phyloP scores from a whole-genome alignment of 495 filamentous ascomycete species.

The Tetracladium setigerum region DNA sequence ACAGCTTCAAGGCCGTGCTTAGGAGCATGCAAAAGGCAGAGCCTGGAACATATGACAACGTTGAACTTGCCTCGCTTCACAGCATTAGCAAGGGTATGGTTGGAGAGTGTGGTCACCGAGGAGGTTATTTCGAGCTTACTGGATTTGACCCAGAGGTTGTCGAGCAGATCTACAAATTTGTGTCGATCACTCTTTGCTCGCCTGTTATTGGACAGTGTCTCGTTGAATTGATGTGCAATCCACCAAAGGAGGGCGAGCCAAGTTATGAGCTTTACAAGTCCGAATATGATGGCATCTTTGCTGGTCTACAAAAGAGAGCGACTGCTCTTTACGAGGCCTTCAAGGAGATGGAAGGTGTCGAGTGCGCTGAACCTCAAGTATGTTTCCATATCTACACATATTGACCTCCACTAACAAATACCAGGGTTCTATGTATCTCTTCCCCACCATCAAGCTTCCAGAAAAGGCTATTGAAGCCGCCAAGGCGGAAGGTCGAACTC shows the following conservation, averaged over 20 bases:
- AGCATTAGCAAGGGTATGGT: slow-evolving; percentile 95
- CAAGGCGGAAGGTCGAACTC: slow-evolving; percentile 57
- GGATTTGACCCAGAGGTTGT: slow-evolving; percentile 81
- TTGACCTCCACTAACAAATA: slow-evolving; percentile 2
- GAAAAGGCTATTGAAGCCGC: slow-evolving; percentile 68
- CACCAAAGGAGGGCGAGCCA: slow-evolving; percentile 71
- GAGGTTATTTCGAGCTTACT: slow-evolving; percentile 91
- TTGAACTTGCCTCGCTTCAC: slow-evolving; percentile 84
- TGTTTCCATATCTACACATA: slow-evolving; percentile 5
- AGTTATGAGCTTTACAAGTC: slow-evolving; percentile 73
- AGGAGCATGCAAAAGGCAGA: slow-evolving; percentile 71
- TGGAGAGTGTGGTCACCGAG: slow-evolving; percentile 94
- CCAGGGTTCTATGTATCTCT: slow-evolving; percentile 95
- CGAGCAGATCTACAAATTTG: slow-evolving; percentile 96
- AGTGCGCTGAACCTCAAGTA: slow-evolving; percentile 71
- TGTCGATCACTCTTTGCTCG: slow-evolving; percentile 90
- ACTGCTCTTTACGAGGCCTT: slow-evolving; percentile 83
- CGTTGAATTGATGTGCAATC: slow-evolving; percentile 95
- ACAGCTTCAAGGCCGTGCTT: slow-evolving; percentile 87
- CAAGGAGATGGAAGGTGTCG: slow-evolving; percentile 88
- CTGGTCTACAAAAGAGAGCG: slow-evolving; percentile 69
- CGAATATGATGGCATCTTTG: slow-evolving; percentile 75
- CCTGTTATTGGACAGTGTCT: slow-evolving; percentile 94
- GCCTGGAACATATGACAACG: slow-evolving; percentile 66
- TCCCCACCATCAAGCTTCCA: slow-evolving; percentile 83